A percentile compares a stretch with the other conserved stretches of the same genome.
Conservation (phyloP, 192 early-diverging fungal species). For the Coemansia reversa region DNA sequence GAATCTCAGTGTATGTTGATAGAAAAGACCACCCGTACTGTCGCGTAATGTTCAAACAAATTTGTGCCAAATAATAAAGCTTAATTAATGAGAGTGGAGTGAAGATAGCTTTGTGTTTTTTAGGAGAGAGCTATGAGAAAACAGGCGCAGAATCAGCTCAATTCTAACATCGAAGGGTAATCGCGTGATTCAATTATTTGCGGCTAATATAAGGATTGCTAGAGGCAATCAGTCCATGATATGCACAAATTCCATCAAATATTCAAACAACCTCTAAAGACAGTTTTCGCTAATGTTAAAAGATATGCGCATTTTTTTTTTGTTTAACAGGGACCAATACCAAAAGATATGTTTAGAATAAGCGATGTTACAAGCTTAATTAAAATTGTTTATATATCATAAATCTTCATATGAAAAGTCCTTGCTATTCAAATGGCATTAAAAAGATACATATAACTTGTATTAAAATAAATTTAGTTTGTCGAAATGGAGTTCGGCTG, state of each 20-base stretch:
- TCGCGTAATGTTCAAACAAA: neutral
- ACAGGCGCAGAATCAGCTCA: neutral
- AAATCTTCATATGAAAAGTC: no score
- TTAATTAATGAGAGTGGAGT: neutral
- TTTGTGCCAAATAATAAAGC: neutral
- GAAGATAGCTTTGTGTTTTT: neutral
- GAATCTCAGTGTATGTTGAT: neutral
- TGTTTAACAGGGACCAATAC: neutral
- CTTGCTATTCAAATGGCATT: no score
- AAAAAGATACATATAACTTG: no score
- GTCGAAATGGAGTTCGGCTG: no score
- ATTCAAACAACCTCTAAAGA: neutral
- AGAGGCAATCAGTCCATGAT: no score
- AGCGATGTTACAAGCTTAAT: neutral
- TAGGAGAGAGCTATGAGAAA: neutral
- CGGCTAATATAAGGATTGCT: no score
- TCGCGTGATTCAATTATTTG: neutral
- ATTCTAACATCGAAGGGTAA: neutral
- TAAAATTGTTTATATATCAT: neutral
- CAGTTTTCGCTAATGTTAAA: neutral
- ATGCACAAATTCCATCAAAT: no score
- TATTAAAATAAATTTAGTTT: no score
- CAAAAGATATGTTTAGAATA: neutral
- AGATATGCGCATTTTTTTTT: neutral
- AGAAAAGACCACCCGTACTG: neutral